Evolutionary conservation across 2,329 filamentous ascomycete species (phyloP).

Genomic region (Diaporthe ilicicola): DNA sequence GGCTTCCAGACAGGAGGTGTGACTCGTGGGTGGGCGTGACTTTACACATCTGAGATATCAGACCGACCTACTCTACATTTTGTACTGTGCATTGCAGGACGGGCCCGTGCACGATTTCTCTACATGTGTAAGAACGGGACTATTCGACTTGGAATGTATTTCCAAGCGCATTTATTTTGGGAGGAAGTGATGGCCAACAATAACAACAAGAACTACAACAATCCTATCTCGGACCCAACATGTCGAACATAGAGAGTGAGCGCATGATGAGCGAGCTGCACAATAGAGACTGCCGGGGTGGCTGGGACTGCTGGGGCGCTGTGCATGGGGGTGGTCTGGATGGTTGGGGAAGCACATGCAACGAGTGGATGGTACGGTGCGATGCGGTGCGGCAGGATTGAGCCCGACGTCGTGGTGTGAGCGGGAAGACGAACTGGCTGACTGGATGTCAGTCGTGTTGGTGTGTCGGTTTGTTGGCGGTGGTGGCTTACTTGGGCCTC

Average conservation of each 20-base stretch:
- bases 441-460: neutral
- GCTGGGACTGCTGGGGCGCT: neutral
- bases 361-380: neutral
- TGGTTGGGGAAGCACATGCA: neutral
- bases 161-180: neutral
- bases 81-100: neutral
- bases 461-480: neutral
- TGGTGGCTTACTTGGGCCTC: neutral
- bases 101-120: neutral
- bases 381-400: slow-evolving; percentile 11
- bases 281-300: neutral
- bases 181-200: neutral
- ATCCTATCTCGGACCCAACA: neutral
- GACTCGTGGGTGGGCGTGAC: slow-evolving; percentile 1
- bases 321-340: neutral
- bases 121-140: neutral
- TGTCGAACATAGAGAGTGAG: neutral
- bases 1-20: neutral
- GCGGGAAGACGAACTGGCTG: slow-evolving; percentile 23
- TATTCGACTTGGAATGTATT: neutral
- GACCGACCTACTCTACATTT: no score
- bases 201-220: no score
- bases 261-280: no score
- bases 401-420: slow-evolving; percentile 18
- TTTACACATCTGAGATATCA: neutral